Evolutionary conservation across 1,139 yeast genomes (phyloP), one percentile per base, ranked within the genome.

Genomic region (Geotrichum australiense): DNA sequence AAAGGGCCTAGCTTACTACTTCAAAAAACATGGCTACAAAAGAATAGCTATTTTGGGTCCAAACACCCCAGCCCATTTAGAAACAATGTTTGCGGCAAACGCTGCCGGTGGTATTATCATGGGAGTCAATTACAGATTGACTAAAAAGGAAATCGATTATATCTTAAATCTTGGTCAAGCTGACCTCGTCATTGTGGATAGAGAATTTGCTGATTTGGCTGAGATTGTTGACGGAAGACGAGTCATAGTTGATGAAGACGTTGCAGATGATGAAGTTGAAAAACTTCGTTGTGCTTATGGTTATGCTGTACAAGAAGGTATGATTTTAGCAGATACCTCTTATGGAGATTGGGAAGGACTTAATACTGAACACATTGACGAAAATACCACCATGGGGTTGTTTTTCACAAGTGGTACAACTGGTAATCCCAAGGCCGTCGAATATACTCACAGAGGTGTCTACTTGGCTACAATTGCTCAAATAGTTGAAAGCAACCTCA

Each of bases 341-440:
- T 40, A 43, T 26, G 30, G 32, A 11, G 50, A 55, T 21, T 55
- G 58, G 57, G 51, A 43, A 3, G 58, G 48, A 11, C 48, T 57
- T 21, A 50, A 53, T 29, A 50, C 53, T 23, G 58, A 58, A 22
- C 43, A 53, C 39, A 48, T 49, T n/a, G 61, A 59, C 29, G 68
- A 63, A 39, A 50, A 59, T 41, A 47, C 51, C 8, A 40, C 57
- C 11, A 35, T 61, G 23, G 63, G 63, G 4, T 53, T 63, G 18
- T 62, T 56, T 43, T 83, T 80, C 62, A 82, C 93, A 4, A 75
- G 84, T 3, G 89, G 91, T 23, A 79, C 89, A 21, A 80, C 89
- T 2, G 87, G 87, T n/a, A 60, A 67, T 40, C 89, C 91, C 14
- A 81, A 81, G 57, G 91, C 86, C 25, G 89, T 80, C 5, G 77